Evolutionary conservation across 768 basidiomycete genomes (phyloP).

Genomic region (Suillus brevipes): DNA sequence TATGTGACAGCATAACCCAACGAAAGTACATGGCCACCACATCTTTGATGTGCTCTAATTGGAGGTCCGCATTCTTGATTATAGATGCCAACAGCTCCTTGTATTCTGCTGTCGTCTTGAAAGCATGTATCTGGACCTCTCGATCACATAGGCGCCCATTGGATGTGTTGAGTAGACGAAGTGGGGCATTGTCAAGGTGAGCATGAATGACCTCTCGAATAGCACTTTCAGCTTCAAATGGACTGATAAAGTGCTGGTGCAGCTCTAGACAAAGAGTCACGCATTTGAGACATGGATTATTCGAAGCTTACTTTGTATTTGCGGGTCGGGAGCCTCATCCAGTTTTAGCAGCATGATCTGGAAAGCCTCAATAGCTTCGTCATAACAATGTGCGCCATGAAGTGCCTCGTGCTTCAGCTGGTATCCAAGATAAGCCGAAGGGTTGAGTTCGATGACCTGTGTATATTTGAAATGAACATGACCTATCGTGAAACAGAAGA

Average conservation of each 20-base stretch:
- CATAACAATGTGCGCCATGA: neutral
- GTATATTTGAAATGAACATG: neutral
- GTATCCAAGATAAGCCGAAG: neutral
- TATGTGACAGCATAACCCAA: slow-evolving; percentile 30
- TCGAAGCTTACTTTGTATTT: neutral
- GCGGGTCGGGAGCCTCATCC: neutral
- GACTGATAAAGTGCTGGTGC: neutral
- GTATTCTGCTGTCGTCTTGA: neutral
- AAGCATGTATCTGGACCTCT: neutral
- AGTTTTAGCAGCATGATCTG: neutral
- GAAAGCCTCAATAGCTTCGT: neutral
- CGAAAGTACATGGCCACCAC: slow-evolving; percentile 23
- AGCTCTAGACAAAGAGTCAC: neutral
- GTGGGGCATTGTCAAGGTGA: neutral
- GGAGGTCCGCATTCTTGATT: neutral
- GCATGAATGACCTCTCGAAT: neutral
- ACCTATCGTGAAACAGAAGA: neutral
- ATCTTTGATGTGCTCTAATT: neutral
- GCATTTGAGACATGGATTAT: neutral
- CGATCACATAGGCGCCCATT: neutral
- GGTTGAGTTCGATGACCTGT: neutral
- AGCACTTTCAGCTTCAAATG: neutral
- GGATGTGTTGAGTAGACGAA: neutral
- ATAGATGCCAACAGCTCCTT: neutral
- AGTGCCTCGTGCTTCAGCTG: neutral